Percentiles rank a stretch among this genome's conserved stretches.
Evolutionary conservation across 176 grass and related monocot genomes (phyloP).

Genomic region (Carex pumila): DNA sequence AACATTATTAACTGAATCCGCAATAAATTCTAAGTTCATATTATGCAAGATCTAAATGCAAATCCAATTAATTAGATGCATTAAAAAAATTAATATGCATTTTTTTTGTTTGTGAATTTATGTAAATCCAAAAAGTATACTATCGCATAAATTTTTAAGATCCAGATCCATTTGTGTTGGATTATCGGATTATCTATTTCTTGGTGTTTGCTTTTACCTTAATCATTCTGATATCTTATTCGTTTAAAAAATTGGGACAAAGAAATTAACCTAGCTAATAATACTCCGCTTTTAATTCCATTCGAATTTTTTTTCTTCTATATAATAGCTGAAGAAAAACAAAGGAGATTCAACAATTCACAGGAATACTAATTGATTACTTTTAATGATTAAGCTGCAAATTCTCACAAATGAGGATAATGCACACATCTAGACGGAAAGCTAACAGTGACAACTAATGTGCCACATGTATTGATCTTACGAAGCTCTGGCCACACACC

Average conservation of each 20-base stretch:
- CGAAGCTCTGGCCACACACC: neutral
- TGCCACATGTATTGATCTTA: neutral
- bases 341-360: neutral
- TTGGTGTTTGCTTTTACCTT: neutral
- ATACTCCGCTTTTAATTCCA: neutral
- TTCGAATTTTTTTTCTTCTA: neutral
- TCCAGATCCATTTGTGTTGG: too few species aligned
- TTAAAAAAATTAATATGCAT: too few species aligned
- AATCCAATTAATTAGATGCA: too few species aligned
- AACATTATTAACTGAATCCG: too few species aligned
- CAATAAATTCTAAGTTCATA: too few species aligned
- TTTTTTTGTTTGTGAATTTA: too few species aligned
- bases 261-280: neutral
- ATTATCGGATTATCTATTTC: too few species aligned
- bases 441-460: slow-evolving; percentile 5
- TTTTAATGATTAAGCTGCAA: neutral
- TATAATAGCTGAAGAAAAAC: neutral
- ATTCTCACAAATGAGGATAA: neutral
- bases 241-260: neutral
- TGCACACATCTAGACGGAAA: neutral
- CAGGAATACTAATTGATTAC: neutral
- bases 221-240: neutral
- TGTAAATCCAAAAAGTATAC: too few species aligned
- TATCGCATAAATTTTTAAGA: too few species aligned
- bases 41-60: too few species aligned